These are phyloP conservation scores for Nemania bipapillata DNA, from an alignment of 2,329 filamentous ascomycete genomes.

Conservation along the genomic window DNA sequence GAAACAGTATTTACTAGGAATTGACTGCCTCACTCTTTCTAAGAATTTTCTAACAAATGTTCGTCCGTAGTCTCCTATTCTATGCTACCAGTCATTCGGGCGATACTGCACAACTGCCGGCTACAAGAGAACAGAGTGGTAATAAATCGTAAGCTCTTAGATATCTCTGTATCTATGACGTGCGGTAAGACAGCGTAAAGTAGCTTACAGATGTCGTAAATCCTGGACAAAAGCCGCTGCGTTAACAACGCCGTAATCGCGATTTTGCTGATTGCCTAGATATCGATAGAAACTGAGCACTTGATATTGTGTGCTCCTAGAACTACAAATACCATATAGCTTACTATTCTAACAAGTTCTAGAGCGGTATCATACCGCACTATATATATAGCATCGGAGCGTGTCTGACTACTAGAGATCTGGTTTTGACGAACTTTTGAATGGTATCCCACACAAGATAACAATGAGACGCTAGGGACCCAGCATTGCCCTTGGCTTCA, in stretches of 20 bases:
- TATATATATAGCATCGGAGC: slow-evolving; percentile 65
- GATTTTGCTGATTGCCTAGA: slow-evolving; percentile 20
- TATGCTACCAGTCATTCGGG: slow-evolving; percentile 21
- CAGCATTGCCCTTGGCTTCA: slow-evolving; percentile 15
- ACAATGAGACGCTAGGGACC: slow-evolving; percentile 3
- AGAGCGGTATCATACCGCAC: slow-evolving; percentile 51
- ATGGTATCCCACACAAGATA: slow-evolving; percentile 18
- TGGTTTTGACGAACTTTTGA: slow-evolving; percentile 56
- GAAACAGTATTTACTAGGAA: not conserved
- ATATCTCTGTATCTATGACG: slow-evolving; percentile 9
- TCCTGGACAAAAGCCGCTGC: slow-evolving; percentile 4
- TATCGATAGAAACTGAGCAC: slow-evolving; percentile 24
- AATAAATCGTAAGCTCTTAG: not conserved
- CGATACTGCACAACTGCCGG: slow-evolving; percentile 20
- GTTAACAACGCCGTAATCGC: slow-evolving; percentile 13
- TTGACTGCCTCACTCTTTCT: slow-evolving; percentile 8
- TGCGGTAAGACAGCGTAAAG: not conserved
- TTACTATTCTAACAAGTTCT: slow-evolving; percentile 10
- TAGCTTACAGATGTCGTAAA: slow-evolving; percentile 11
- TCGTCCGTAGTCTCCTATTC: slow-evolving; percentile 24
- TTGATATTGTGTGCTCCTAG: not conserved
- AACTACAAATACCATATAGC: slow-evolving; percentile 20
- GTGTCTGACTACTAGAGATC: slow-evolving; percentile 61
- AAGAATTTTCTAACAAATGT: slow-evolving; percentile 23
- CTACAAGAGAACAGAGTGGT: not conserved